Base-by-base conservation (phyloP, 129 eudicot genomes). In the Ambrosia trifida region DNA sequence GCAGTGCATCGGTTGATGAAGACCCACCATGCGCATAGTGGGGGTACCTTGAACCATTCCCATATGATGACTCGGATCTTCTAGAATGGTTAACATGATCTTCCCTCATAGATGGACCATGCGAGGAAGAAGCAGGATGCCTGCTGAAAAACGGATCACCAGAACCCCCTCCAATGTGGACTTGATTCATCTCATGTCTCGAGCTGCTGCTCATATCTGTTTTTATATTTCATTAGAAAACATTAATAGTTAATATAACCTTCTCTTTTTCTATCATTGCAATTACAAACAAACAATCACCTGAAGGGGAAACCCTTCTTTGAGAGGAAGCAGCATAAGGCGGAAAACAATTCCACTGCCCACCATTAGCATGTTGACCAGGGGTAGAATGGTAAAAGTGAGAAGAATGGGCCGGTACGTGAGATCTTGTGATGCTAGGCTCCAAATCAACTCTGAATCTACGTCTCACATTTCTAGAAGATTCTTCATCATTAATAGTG, bases 381-480 rank as follows among this genome's bases (percentile, higher is more conserved):
- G 52, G 58, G 68, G 60, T 49, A 67, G 80, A 56, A 41, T 71
- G 87, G 68, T 76, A 72, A 53, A 33, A 68, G 13, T 75, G 81
- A 71, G 81, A 82, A 64, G 83, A 76, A 68, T 76, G 70, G 61
- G 65, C 56, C 16, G 82, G 69, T 61, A 72, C 46, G 68, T 76
- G 84, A 11, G 77, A 50, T 79, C 82, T 75, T 73, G 71, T 59
- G 28, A 54, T 11, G 32, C 24, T n/a, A 11, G 84, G 69, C 45
- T 79, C 84, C 63, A 41, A 13, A 68, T 80, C 79, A 41, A 68
- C 74, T 45, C 79, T 79, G 47, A 79, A 76, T 80, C 84, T 82
- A 72, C 80, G 83, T 64, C 87, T 80, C 43, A 83, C 84, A 36
- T 72, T 76, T 32, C 84, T 83, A 35, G 75, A 36, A 18, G 82